Percentiles rank a stretch among this genome's conserved stretches.
These are phyloP conservation scores for Tricholoma sp. DNA, from an alignment of 768 basidiomycete genomes.

Conservation along the genomic window DNA sequence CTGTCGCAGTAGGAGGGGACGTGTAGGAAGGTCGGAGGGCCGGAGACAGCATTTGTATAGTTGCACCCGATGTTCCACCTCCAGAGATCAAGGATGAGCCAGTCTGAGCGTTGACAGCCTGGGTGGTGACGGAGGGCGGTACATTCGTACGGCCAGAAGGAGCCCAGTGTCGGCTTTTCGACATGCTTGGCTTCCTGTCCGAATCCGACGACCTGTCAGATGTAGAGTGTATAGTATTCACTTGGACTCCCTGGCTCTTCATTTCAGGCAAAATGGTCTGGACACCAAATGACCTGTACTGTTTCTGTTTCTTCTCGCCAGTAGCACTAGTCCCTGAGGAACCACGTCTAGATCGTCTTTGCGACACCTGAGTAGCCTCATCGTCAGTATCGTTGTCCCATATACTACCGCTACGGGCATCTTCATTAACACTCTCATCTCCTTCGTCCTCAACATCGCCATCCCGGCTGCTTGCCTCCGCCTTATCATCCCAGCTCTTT, in stretches of 20 bases:
- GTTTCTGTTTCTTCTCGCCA: conserved; percentile 44
- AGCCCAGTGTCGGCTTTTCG: conserved; percentile 23
- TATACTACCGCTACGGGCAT: conserved; percentile 19
- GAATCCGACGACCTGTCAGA: conserved; percentile 2
- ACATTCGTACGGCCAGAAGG: conserved; percentile 20
- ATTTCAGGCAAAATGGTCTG: conserved; percentile 61
- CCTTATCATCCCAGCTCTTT: conserved; percentile 47
- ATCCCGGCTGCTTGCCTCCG: conserved; percentile 71
- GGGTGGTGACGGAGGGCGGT: conserved; percentile 18
- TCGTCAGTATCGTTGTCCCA: conserved; percentile 34
- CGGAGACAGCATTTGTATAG: conserved; percentile 15
- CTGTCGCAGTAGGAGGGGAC: conserved; percentile 5
- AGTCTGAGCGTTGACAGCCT: conserved; percentile 4
- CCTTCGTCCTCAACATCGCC: conserved; percentile 79
- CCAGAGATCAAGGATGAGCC: conserved; percentile 10
- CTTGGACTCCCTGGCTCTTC: conserved; percentile 58
- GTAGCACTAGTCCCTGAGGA: conserved; percentile 31
- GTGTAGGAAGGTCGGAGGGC: conserved; percentile 1
- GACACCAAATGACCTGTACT: conserved; percentile 63
- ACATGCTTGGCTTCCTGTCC: conserved; percentile 12
- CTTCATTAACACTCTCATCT: conserved; percentile 43
- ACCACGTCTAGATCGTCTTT: conserved; percentile 27
- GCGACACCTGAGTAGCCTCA: conserved; percentile 20
- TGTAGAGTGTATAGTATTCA: conserved; percentile 23
- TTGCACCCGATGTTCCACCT: conserved; percentile 1